These are phyloP conservation scores for Oidiodendron maius DNA, from an alignment of 495 filamentous ascomycete species.

Conservation along the genomic window DNA sequence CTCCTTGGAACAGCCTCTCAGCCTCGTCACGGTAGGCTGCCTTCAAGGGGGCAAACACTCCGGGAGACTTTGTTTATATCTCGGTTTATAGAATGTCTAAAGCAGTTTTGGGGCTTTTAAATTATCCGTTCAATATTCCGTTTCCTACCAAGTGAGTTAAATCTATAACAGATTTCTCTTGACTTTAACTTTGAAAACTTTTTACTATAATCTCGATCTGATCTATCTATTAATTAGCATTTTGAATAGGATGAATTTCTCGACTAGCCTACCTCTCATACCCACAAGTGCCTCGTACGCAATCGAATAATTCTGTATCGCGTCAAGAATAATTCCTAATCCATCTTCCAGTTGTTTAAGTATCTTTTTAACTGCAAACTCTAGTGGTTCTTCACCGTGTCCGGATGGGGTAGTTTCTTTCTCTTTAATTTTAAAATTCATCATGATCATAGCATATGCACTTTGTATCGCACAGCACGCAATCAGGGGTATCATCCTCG, in stretches of 20 bases:
- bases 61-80: no score
- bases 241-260: no score
- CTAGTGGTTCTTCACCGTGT: slow-evolving; percentile 25
- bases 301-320: slow-evolving; percentile 48
- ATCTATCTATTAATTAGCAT: no score
- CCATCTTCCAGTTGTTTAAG: slow-evolving; percentile 50
- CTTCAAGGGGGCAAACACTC: slow-evolving; percentile 23
- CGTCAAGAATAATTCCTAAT: slow-evolving; percentile 40
- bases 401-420: slow-evolving; percentile 43
- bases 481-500: slow-evolving; percentile 55
- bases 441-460: slow-evolving; percentile 56
- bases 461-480: slow-evolving; percentile 60
- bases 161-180: no score
- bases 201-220: no score
- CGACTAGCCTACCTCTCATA: slow-evolving; percentile 54
- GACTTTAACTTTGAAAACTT: no score
- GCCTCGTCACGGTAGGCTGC: slow-evolving; percentile 17
- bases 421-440: slow-evolving; percentile 24
- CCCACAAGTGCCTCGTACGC: slow-evolving; percentile 57
- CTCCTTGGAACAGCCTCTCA: slow-evolving; percentile 18
- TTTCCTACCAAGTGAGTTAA: no score
- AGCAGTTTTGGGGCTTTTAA: no score
- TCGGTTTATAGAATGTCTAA: no score
- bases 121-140: no score
- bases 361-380: slow-evolving; percentile 34